These are phyloP conservation scores for Amphirosellinia nigrospora DNA, from an alignment of 495 filamentous ascomycete species.

Conservation along the genomic window DNA sequence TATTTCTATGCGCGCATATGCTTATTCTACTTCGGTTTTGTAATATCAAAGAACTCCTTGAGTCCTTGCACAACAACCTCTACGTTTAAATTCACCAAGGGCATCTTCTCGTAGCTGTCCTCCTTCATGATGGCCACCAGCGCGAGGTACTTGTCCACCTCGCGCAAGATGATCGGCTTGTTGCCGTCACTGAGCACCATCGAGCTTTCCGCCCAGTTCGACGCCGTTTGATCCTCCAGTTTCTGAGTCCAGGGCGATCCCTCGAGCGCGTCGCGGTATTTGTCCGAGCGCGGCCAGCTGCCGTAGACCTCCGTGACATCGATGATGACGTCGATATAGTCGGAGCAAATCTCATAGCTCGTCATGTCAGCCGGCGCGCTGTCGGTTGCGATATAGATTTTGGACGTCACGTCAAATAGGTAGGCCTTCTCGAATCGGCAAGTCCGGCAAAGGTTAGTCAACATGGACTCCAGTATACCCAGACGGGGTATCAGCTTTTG, in stretches of 20 bases:
- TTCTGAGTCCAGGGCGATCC: conserved; percentile 66
- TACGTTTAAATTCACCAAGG: conserved; percentile 63
- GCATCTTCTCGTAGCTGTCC: conserved; percentile 63
- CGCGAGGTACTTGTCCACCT: conserved; percentile 87
- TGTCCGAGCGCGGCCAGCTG: conserved; percentile 62
- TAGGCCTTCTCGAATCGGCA: conserved; percentile 98
- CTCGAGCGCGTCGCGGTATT: conserved; percentile 61
- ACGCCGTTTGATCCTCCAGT: conserved; percentile 66
- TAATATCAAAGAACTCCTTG: conserved; percentile 63
- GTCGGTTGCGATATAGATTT: conserved; percentile 98
- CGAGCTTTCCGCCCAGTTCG: conserved; percentile 75
- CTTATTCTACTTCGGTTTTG: conserved; percentile 48
- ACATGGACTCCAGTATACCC: conserved; percentile 86
- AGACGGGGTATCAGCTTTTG: conserved; percentile 95
- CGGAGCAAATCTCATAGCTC: conserved; percentile 95
- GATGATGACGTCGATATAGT: conserved; percentile 97
- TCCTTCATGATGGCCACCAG: conserved; percentile 80
- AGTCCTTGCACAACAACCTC: conserved; percentile 60
- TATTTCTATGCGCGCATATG: no score
- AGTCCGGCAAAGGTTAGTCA: conserved; percentile 85
- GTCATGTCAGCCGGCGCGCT: conserved; percentile 89
- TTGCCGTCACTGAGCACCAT: conserved; percentile 81
- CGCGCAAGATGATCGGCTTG: conserved; percentile 80
- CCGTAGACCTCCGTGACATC: conserved; percentile 95
- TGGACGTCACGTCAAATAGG: conserved; percentile 93